phyloP scores from a whole-genome alignment of 2,329 filamentous ascomycete genomes.

The Monosporascus sp. region DNA sequence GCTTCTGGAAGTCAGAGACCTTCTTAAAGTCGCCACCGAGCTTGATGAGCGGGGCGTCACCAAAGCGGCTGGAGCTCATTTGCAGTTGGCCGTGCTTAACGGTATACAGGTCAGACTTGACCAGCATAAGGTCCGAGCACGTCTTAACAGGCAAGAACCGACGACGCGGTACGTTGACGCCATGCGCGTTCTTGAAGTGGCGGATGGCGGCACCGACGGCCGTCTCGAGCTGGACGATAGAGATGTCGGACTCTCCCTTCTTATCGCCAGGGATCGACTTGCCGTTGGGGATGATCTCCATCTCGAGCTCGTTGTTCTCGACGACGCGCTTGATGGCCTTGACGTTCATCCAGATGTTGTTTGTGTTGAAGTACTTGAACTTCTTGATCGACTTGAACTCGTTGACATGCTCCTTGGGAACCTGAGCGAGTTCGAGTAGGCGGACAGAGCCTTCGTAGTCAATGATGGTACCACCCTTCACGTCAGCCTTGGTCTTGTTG shows the following conservation, averaged over 20 bases:
- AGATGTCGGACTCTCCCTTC: constrained; percentile 98
- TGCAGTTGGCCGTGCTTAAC: constrained; percentile 97
- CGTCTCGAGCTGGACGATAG: constrained; percentile 96
- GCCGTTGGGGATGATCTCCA: constrained; percentile 99
- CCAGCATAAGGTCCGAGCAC: constrained; percentile 97
- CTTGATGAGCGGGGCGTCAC: constrained; percentile 96
- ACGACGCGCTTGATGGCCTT: constrained; percentile 97
- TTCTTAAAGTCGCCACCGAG: constrained; percentile 99
- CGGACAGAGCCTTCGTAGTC: constrained; percentile 97
- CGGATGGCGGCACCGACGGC: constrained; percentile 97
- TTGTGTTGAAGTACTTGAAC: constrained; percentile 99
- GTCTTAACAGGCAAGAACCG: constrained; percentile 99
- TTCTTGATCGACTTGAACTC: constrained; percentile 99
- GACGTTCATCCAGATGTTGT: constrained; percentile 99
- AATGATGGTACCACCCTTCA: constrained; percentile 99
- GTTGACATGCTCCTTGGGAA: constrained; percentile 99
- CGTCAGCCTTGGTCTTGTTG: constrained; percentile 99
- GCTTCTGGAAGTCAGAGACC: constrained; percentile 92
- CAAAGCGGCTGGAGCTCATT: constrained; percentile 94
- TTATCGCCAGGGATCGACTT: constrained; percentile 98
- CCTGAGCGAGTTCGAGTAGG: constrained; percentile 96
- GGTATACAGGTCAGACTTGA: constrained; percentile 99
- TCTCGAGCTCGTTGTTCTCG: constrained; percentile 95
- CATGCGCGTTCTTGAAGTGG: constrained; percentile 97
- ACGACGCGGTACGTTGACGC: constrained; percentile 95